Evolutionary conservation across 2,329 filamentous ascomycete species (phyloP), one percentile per base, ranked within the genome.

Genomic region (Talaromyces amestolkiae): DNA sequence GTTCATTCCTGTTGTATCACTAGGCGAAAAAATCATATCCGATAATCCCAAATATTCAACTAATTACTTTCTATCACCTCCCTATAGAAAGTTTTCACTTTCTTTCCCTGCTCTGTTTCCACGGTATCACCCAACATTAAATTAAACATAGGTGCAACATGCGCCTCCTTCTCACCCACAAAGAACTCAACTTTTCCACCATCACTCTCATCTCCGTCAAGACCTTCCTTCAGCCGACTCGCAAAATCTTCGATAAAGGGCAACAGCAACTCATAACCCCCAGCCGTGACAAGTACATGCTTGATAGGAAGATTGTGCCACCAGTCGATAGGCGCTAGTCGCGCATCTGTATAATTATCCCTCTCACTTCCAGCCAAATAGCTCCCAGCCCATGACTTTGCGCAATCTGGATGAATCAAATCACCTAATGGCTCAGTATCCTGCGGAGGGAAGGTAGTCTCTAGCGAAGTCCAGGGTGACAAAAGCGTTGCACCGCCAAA

Each of bases 391-490:
- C 85, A 88, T 1, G 79, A 76, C 0, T 69, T 69, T 1, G 81
- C 78, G 0, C 79, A 73, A 0, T 71, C 70, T 0, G 73, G 70
- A 13, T 79, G 77, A 33, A 87, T 75, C 61, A 83, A 72, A 72
- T 88, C 86, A 68, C 80, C 83, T 49, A 79, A 76, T 3, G 73
- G 75, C 67, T 87, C 86, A 61, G 80, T 80, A 4, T 80, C 79
- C 1, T 76, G 71, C 1, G 78, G 79, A 0, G 76, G 72, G 31
- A 80, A 80, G 19, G 80, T 73, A 0, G 76, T 78, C n/a, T 79
- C 76, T 67, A 89, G 83, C 1, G 80, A 80, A 1, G 81, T 78
- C 87, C 87, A 89, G 0, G 87, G 87, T 0, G 82, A 83, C 64
- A 89, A 82, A 7, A 88, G 77, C 8, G 87, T 70, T 0, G 82